A percentile compares a stretch with the other conserved stretches of the same genome.
phyloP scores from a whole-genome alignment of 1,284 basidiomycete species.

The Naganishia sp. region DNA sequence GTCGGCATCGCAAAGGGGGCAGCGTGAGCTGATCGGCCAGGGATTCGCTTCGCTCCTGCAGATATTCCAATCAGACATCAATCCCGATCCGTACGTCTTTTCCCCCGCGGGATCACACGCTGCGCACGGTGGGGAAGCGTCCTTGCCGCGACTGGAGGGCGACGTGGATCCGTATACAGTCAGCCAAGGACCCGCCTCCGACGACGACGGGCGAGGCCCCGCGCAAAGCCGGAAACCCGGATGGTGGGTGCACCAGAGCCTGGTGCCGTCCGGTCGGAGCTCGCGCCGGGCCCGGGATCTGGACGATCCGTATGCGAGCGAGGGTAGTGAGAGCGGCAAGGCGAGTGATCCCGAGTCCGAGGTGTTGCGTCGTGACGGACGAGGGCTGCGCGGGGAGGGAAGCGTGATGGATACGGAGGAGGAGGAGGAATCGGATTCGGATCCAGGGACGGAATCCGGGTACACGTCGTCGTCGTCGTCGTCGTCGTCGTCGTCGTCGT shows the following conservation, averaged over 20 bases:
- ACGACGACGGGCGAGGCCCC: constrained; percentile 1
- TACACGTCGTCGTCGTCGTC: constrained; percentile 35
- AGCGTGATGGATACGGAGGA: background rate
- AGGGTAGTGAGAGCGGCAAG: constrained; percentile 6
- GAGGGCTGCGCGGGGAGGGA: background rate
- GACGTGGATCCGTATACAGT: constrained; percentile 15
- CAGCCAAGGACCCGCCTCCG: constrained; percentile 4
- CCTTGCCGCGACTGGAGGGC: background rate
- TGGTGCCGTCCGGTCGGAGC: constrained; percentile 44
- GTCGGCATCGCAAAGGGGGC: no score
- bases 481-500: constrained; percentile 33
- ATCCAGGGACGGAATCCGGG: constrained; percentile 43
- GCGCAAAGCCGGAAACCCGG: constrained; percentile 42
- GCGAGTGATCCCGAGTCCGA: constrained; percentile 24
- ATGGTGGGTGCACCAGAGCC: constrained; percentile 54
- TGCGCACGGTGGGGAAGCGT: background rate
- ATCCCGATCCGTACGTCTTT: constrained; percentile 28
- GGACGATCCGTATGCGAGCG: constrained; percentile 20
- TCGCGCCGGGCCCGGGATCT: constrained; percentile 9
- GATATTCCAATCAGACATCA: constrained; percentile 31
- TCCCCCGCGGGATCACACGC: constrained; percentile 10
- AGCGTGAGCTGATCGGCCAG: background rate
- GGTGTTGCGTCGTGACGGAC: background rate
- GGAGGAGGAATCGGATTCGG: constrained; percentile 41
- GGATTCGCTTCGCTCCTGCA: background rate